These are phyloP conservation scores for Solanum neorickii DNA, from an alignment of 257 asterid species.

Conservation along the genomic window DNA sequence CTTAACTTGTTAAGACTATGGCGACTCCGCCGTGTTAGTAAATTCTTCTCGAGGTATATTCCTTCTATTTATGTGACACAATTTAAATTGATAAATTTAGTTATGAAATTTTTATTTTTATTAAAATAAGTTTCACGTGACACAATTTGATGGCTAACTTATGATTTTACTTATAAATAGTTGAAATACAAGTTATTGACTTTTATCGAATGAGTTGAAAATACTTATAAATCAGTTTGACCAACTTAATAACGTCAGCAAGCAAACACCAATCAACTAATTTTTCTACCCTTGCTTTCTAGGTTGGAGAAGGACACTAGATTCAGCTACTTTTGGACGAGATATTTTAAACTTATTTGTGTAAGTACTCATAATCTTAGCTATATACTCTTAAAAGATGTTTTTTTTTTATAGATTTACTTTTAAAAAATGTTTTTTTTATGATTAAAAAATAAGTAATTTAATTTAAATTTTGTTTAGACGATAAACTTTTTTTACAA, in stretches of 20 bases:
- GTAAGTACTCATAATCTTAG: constrained; percentile 15
- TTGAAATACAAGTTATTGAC: background rate
- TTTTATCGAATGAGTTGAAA: background rate
- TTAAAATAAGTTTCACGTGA: background rate
- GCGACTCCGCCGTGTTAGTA: constrained; percentile 89
- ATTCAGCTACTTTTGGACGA: constrained; percentile 85
- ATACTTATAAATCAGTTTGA: background rate
- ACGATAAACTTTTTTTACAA: too few relatives aligned
- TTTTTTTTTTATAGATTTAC: too few relatives aligned
- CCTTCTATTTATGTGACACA: background rate
- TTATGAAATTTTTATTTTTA: too few relatives aligned
- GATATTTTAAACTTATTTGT: constrained; percentile 56
- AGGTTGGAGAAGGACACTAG: constrained; percentile 94
- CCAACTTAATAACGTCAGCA: background rate
- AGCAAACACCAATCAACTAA: background rate
- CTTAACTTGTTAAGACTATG: constrained; percentile 91
- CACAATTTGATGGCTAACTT: background rate
- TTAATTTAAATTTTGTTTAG: too few relatives aligned
- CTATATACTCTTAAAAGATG: background rate
- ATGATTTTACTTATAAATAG: background rate
- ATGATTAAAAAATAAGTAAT: too few relatives aligned
- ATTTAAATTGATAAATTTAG: background rate
- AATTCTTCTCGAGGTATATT: constrained; percentile 72
- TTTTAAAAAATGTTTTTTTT: too few relatives aligned
- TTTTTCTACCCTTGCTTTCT: background rate